Conservation (phyloP, 2,329 filamentous ascomycete species). For the Tolypocladium endophyticum region DNA sequence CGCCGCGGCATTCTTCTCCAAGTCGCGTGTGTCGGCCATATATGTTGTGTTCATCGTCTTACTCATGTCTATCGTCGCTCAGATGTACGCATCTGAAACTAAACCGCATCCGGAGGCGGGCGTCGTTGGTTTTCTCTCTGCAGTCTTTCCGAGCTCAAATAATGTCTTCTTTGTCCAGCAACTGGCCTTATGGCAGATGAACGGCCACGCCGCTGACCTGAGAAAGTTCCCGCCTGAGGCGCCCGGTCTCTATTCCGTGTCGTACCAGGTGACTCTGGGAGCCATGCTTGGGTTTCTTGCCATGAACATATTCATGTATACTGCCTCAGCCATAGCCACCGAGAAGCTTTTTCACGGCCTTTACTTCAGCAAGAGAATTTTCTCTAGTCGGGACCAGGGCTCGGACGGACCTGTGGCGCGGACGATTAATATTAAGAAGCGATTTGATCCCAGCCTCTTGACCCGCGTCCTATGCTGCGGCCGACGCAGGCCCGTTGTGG, state of each 20-base stretch:
- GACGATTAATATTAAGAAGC: conserved; percentile 18
- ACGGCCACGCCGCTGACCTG: neutral
- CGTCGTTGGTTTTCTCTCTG: conserved; percentile 6
- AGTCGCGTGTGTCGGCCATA: conserved; percentile 18
- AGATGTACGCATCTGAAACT: conserved; percentile 7
- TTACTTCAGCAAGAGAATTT: conserved; percentile 17
- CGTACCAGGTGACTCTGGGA: neutral
- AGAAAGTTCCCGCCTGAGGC: no score
- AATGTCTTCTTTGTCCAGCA: conserved; percentile 13
- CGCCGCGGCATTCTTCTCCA: conserved; percentile 25
- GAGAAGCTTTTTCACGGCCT: conserved; percentile 23
- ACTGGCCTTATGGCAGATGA: conserved; percentile 11
- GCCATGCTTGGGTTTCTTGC: conserved; percentile 20
- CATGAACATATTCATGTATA: conserved; percentile 21
- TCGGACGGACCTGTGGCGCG: conserved; percentile 6
- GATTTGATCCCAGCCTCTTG: conserved; percentile 11
- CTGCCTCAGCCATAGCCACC: conserved; percentile 18
- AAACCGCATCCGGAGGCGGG: neutral
- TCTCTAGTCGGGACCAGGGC: conserved; percentile 13
- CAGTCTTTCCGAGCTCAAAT: conserved; percentile 12
- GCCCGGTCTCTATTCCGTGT: no score
- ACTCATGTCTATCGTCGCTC: conserved; percentile 13
- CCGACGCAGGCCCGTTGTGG: conserved; percentile 26
- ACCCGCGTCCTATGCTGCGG: conserved; percentile 11
- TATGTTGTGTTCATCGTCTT: conserved; percentile 18